Percentiles rank a stretch among this genome's conserved stretches.
These are phyloP conservation scores for Boletus pseudopeckii DNA, from an alignment of 768 basidiomycete genomes.

Conservation along the genomic window DNA sequence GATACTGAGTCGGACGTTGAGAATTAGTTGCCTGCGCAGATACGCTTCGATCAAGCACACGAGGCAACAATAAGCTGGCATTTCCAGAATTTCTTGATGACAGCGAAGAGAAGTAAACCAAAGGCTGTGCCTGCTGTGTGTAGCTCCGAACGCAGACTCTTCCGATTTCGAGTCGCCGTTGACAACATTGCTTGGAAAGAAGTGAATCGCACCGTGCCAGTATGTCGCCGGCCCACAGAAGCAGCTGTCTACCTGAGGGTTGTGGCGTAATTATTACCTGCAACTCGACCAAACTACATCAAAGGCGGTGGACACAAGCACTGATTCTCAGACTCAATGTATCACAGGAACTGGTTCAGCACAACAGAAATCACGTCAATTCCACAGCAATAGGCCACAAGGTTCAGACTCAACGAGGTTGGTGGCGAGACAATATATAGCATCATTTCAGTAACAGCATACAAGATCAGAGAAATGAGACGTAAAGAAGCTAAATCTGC, in stretches of 20 bases:
- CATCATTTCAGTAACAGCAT: background rate
- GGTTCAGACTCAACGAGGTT: background rate
- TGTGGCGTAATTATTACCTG: too few species aligned
- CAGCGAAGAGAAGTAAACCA: background rate
- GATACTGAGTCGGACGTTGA: background rate
- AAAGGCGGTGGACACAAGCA: too few species aligned
- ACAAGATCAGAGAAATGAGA: background rate
- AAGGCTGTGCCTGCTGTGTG: conserved; percentile 9
- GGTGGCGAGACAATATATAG: background rate
- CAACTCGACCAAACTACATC: too few species aligned
- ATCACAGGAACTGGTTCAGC: background rate
- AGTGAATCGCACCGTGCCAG: background rate
- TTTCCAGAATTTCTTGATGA: too few species aligned
- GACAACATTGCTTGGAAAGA: background rate
- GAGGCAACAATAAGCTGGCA: conserved; percentile 15
- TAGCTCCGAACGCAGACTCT: background rate
- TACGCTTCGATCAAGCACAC: conserved; percentile 9
- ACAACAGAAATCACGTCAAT: background rate
- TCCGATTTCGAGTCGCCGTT: background rate
- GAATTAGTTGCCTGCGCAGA: conserved; percentile 1
- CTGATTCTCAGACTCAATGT: too few species aligned
- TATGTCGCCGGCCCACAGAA: background rate
- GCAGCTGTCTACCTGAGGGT: background rate
- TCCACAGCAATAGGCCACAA: too few species aligned
- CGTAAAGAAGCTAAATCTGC: background rate